Conservation (phyloP, 192 early-diverging fungal species). For the Rhizoclosmatium globosum region DNA sequence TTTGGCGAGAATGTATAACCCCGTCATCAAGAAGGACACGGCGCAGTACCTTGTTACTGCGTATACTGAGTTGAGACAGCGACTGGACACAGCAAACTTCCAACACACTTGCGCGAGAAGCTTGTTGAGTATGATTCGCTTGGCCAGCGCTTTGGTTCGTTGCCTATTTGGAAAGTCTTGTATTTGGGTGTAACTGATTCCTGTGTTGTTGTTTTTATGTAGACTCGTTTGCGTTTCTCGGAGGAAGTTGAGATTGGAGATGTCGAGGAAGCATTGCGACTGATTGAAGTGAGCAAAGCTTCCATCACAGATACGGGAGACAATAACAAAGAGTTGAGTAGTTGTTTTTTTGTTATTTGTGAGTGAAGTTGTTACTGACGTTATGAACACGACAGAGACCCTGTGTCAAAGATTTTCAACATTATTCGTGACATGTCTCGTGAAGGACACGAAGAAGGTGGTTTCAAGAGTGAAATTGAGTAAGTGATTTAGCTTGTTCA, state of each 20-base stretch:
- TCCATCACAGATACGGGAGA: conserved; percentile 74
- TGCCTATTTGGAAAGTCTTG: too few species aligned
- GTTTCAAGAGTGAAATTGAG: conserved; percentile 56
- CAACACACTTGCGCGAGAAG: conserved; percentile 87
- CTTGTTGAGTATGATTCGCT: conserved; percentile 84
- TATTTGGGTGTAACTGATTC: too few species aligned
- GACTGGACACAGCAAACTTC: conserved; percentile 57
- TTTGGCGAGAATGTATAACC: conserved; percentile 74
- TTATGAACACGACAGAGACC: conserved; percentile 49
- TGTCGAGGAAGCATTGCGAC: conserved; percentile 87
- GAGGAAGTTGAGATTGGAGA: conserved; percentile 73
- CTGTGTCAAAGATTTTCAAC: conserved; percentile 74
- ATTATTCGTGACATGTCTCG: conserved; percentile 79
- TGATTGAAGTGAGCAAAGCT: conserved; percentile 91
- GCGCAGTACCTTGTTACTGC: conserved; percentile 89
- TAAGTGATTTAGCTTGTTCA: conserved; percentile 38
- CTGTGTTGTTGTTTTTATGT: background rate
- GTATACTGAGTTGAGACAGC: conserved; percentile 52
- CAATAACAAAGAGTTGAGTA: conserved; percentile 44
- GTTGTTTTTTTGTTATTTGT: background rate
- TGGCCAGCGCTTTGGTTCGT: conserved; percentile 75
- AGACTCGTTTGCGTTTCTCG: conserved; percentile 80
- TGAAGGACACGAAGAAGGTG: conserved; percentile 56
- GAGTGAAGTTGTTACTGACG: conserved; percentile 17
- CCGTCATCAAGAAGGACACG: conserved; percentile 76